Conservation (phyloP, 768 basidiomycete species). For the Dentipellis sp. region DNA sequence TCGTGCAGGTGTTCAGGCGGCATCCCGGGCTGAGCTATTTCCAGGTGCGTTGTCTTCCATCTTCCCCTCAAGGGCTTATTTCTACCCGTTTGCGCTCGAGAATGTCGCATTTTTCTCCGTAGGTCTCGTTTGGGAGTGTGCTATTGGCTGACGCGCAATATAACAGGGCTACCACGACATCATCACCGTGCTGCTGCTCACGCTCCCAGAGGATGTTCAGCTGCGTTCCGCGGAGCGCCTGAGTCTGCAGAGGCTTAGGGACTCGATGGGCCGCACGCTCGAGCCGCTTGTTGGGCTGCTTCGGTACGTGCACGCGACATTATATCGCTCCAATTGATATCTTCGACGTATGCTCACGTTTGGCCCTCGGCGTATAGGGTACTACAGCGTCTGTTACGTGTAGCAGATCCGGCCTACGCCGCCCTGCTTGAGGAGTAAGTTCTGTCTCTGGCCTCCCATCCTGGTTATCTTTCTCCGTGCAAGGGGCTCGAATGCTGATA, state of each 20-base stretch:
- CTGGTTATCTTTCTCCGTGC: background rate
- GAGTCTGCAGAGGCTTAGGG: conserved; percentile 70
- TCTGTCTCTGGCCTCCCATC: background rate
- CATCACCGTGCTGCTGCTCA: conserved; percentile 72
- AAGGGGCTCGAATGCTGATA: background rate
- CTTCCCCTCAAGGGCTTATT: background rate
- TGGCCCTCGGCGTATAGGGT: conserved; percentile 36
- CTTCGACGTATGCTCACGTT: background rate
- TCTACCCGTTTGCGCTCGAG: too few relatives aligned
- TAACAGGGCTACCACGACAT: conserved; percentile 87
- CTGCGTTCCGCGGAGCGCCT: conserved; percentile 58
- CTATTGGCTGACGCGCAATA: background rate
- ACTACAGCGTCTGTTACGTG: conserved; percentile 60
- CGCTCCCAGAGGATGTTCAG: conserved; percentile 52
- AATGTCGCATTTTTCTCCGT: background rate
- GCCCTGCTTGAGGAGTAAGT: conserved; percentile 57
- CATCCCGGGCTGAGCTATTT: conserved; percentile 75
- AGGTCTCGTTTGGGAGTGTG: background rate
- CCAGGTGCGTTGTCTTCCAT: conserved; percentile 36
- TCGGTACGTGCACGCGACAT: conserved; percentile 31
- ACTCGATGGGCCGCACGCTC: conserved; percentile 80
- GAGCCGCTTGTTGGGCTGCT: conserved; percentile 81
- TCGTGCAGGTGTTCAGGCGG: conserved; percentile 67
- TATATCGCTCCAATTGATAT: background rate
- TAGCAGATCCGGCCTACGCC: conserved; percentile 64